These are phyloP conservation scores for Colletotrichum zoysiae DNA, from an alignment of 2,329 filamentous ascomycete genomes.

Conservation along the genomic window DNA sequence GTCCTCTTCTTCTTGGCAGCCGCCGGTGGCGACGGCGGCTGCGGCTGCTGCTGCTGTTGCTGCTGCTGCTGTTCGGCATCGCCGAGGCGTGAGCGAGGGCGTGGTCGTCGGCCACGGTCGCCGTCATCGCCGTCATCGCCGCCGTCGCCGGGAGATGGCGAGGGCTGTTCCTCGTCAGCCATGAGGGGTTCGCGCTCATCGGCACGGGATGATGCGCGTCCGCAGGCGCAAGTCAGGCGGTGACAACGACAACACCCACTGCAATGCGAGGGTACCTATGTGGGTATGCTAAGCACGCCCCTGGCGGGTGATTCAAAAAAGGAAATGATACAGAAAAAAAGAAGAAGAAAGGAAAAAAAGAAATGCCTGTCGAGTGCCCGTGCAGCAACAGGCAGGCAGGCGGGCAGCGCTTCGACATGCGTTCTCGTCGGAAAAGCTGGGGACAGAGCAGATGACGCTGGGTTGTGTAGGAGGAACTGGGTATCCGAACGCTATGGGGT, in stretches of 20 bases:
- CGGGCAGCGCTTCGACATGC: constrained; percentile 42
- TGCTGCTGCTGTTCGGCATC: constrained; percentile 20
- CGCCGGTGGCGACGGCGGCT: no score
- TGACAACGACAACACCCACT: not conserved
- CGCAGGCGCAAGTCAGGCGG: not conserved
- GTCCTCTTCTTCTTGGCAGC: constrained; percentile 47
- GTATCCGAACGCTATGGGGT: not conserved
- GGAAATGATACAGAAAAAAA: not conserved
- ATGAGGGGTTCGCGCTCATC: constrained; percentile 19
- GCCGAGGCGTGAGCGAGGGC: not conserved
- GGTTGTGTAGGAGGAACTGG: constrained; percentile 19
- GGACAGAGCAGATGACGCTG: constrained; percentile 22
- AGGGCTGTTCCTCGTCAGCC: not conserved
- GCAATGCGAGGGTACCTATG: constrained; percentile 15
- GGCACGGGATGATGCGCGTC: constrained; percentile 4
- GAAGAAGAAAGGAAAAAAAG: not conserved
- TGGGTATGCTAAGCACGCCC: not conserved
- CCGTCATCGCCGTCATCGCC: not conserved
- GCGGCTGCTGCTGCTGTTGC: not conserved
- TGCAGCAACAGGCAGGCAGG: constrained; percentile 33
- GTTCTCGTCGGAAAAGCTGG: not conserved
- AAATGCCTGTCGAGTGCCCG: constrained; percentile 21
- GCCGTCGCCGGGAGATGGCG: constrained; percentile 3
- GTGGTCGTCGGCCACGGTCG: not conserved
- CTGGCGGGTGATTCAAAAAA: not conserved